Percentiles rank a stretch among this genome's conserved stretches.
Evolutionary conservation across 2,329 filamentous ascomycete genomes (phyloP).

Genomic region (Colletotrichum sp.): DNA sequence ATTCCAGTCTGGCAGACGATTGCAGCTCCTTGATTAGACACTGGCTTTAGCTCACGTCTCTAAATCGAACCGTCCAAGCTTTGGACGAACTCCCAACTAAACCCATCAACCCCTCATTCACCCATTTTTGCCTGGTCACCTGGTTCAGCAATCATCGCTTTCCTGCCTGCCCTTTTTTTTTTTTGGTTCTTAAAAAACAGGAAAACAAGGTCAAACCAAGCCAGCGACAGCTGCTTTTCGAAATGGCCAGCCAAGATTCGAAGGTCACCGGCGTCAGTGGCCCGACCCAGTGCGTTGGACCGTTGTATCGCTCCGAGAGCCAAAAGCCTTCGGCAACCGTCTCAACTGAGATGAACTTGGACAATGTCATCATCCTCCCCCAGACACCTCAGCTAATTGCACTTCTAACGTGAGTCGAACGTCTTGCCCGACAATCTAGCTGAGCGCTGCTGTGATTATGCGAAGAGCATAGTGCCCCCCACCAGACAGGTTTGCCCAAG

Average conservation of each 20-base stretch:
- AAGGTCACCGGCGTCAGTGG: conserved; percentile 1
- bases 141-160: neutral
- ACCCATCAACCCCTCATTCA: neutral
- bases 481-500: neutral
- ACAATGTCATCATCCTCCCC: conserved; percentile 87
- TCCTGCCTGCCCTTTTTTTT: neutral
- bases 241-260: conserved; percentile 9
- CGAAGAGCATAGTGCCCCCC: neutral
- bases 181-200: too few species aligned
- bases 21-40: neutral
- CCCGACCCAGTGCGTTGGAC: conserved; percentile 73
- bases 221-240: neutral
- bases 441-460: neutral
- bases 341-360: conserved; percentile 79
- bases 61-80: neutral
- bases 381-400: conserved; percentile 98
- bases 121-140: neutral
- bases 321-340: conserved; percentile 89
- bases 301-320: conserved; percentile 75
- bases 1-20: neutral
- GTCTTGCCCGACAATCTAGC: neutral
- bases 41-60: neutral
- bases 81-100: neutral
- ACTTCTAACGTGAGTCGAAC: conserved; percentile 81
- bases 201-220: neutral